Evolutionary conservation across 2,329 filamentous ascomycete genomes (phyloP), one percentile per base, ranked within the genome.

Genomic region (Colletotrichum tropicale): DNA sequence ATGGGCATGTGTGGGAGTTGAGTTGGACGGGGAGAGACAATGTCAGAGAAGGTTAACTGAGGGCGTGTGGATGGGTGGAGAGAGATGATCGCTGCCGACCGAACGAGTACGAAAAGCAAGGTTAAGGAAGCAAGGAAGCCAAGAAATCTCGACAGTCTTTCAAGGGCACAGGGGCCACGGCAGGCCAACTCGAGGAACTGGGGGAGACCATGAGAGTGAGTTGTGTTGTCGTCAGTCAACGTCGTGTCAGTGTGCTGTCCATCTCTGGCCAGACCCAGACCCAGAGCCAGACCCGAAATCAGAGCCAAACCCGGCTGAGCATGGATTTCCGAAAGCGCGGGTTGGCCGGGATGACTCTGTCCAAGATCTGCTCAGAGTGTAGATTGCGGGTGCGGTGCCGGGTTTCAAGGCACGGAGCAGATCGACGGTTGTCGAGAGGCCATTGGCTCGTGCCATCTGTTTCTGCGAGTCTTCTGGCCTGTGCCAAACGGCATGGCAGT

Each of bases 41-140:
- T 75, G 72, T 66, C 68, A 75, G 72, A 71, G 36, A 70, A 74
- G 66, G 71, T 74, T 70, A 74, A 74, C 13, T 28, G 32, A 64
- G 58, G 58, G 58, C 60, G 48, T 71, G 48, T 71, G 72, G 48
- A 26, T 43, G 60, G 48, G 60, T 75, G 68, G 67, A 64, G 36
- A 30, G 36, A 72, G 34, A 66, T 32, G 48, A 66, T 24, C 66
- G 32, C 26, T 52, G 66, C 65, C 48, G 24, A 24, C 65, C 66
- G 70, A 61, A 70, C 74, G 74, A 76, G 74, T 76, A 76, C 74
- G 74, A 76, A 74, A 69, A 73, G 70, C 74, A 74, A 73, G 64
- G 58, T 55, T 26, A 61, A 66, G 48, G 36, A 38, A 74, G 70
- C 43, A 61, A 70, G 48, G 36, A 38, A 74, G 70, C 58, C 56